phyloP scores from a whole-genome alignment of 2,329 filamentous ascomycete genomes.

The Cytospora piceae region DNA sequence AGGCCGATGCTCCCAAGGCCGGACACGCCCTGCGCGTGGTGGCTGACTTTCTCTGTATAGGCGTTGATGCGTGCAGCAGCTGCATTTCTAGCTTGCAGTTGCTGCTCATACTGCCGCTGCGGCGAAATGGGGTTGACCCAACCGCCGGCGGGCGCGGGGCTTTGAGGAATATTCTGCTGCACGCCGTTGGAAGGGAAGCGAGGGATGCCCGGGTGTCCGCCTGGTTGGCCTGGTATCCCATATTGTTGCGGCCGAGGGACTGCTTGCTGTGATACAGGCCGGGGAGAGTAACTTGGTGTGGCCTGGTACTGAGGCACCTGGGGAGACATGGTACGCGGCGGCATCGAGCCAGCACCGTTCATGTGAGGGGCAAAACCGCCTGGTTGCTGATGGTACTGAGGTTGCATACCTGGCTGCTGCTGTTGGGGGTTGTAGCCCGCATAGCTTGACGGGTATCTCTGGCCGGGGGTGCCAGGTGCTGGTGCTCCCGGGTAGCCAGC shows the following conservation, averaged over 20 bases:
- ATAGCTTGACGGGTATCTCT: slow-evolving; percentile 44
- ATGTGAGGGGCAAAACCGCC: slow-evolving; percentile 44
- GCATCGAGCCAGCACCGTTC: slow-evolving; percentile 48
- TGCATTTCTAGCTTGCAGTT: slow-evolving; percentile 18
- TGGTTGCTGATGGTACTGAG: slow-evolving; percentile 39
- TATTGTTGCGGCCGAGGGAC: slow-evolving; percentile 28
- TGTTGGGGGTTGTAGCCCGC: slow-evolving; percentile 36
- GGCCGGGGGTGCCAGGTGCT: slow-evolving; percentile 47
- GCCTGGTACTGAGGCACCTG: slow-evolving; percentile 42
- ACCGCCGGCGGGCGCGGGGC: slow-evolving; percentile 13
- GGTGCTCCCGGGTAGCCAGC: slow-evolving; percentile 44
- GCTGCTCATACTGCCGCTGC: slow-evolving; percentile 39
- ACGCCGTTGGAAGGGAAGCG: slow-evolving; percentile 28
- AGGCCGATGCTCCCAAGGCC: slow-evolving; percentile 45
- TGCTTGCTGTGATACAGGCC: slow-evolving; percentile 36
- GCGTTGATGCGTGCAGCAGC: slow-evolving; percentile 23
- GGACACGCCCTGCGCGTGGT: slow-evolving; percentile 47
- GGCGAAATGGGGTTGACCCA: slow-evolving; percentile 29
- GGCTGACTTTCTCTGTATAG: slow-evolving; percentile 39
- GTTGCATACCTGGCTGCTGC: slow-evolving; percentile 31
- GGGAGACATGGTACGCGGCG: slow-evolving; percentile 49
- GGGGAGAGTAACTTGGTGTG: slow-evolving; percentile 45
- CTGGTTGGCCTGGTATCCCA: slow-evolving; percentile 25
- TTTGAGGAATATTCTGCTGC: slow-evolving; percentile 19
- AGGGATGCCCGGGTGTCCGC: slow-evolving; percentile 25